phyloP scores from a whole-genome alignment of 768 basidiomycete species.

The Russula sp. region DNA sequence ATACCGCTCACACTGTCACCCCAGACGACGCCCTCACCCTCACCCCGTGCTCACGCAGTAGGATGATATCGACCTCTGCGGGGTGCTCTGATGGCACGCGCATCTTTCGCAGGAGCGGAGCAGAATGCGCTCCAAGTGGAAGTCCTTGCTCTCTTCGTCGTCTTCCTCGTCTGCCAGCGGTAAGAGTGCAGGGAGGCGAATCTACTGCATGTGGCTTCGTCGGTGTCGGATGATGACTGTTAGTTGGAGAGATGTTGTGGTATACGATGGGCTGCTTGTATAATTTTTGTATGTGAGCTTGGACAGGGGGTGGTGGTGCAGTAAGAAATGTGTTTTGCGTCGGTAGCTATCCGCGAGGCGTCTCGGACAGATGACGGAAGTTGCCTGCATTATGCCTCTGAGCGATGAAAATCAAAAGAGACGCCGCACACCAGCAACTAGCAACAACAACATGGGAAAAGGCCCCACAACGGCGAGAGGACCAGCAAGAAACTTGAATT shows the following conservation, averaged over 20 bases:
- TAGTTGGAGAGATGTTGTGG: neutral
- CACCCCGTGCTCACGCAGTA: constrained; percentile 14
- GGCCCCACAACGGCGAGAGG: too few species aligned
- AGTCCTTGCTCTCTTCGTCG: constrained; percentile 26
- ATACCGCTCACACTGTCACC: constrained; percentile 16
- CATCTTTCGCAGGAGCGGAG: constrained; percentile 52
- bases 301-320: neutral
- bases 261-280: neutral
- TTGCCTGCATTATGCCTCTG: too few species aligned
- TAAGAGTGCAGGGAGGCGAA: constrained; percentile 36
- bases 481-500: too few species aligned
- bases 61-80: constrained; percentile 36
- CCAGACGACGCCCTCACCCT: constrained; percentile 20
- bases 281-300: neutral
- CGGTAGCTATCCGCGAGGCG: too few species aligned
- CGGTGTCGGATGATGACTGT: neutral
- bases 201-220: constrained; percentile 32
- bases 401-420: too few species aligned
- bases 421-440: too few species aligned
- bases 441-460: too few species aligned
- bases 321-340: neutral
- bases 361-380: neutral
- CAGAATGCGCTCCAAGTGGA: constrained; percentile 43
- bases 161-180: constrained; percentile 23
- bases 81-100: constrained; percentile 61